Evolutionary conservation across 1,139 yeast species (phyloP).

Genomic region (Saccharomycopsis hybrid): DNA sequence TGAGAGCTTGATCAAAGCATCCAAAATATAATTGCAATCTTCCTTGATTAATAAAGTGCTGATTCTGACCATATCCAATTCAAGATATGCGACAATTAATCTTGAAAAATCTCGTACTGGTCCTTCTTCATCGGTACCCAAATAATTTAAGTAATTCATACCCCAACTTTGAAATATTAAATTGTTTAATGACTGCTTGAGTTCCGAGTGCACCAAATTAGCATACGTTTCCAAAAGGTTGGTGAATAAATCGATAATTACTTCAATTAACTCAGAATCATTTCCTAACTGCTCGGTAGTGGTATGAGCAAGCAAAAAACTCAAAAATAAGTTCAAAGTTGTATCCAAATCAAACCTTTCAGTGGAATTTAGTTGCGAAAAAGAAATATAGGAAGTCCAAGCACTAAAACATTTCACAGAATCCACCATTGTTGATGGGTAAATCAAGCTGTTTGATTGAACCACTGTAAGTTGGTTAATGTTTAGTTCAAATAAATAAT

Average conservation of each 20-base stretch:
- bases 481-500: constrained; percentile 19
- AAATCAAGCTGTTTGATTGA: neutral
- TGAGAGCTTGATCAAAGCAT: constrained; percentile 51
- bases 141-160: constrained; percentile 35
- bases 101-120: constrained; percentile 38
- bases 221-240: constrained; percentile 23
- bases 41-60: constrained; percentile 41
- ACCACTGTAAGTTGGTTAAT: constrained; percentile 9
- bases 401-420: constrained; percentile 8
- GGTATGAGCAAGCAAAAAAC: constrained; percentile 15
- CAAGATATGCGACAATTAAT: constrained; percentile 47
- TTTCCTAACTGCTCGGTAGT: neutral
- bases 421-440: neutral
- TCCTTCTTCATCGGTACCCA: constrained; percentile 33
- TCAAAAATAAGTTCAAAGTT: constrained; percentile 3
- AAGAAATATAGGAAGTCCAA: constrained; percentile 21
- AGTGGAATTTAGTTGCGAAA: constrained; percentile 28
- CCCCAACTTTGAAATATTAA: constrained; percentile 32
- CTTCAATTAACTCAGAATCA: neutral
- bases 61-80: constrained; percentile 44
- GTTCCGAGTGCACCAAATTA: constrained; percentile 6
- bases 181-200: constrained; percentile 5
- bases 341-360: constrained; percentile 25
- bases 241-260: constrained; percentile 27
- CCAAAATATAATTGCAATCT: constrained; percentile 36